These are phyloP conservation scores for Fusarium brevicatenulatum DNA, from an alignment of 2,329 filamentous ascomycete genomes.

Conservation along the genomic window DNA sequence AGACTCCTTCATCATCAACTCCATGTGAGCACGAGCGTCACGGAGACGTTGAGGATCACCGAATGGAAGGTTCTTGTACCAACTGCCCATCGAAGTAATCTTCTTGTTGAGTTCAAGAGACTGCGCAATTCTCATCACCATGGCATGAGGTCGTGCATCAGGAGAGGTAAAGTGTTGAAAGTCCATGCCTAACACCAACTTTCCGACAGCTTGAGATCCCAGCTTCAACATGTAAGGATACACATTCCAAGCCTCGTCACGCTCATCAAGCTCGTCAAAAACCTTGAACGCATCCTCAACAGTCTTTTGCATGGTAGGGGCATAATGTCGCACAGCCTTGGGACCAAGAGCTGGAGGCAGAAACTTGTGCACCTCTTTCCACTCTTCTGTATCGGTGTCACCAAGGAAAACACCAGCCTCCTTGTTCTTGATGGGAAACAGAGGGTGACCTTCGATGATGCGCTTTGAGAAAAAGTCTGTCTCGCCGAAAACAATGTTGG, in stretches of 20 bases:
- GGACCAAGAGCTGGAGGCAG: constrained; percentile 67
- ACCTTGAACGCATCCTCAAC: constrained; percentile 62
- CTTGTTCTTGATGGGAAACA: constrained; percentile 54
- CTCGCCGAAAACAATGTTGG: constrained; percentile 59
- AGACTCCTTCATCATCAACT: constrained; percentile 51
- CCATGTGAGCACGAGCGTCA: constrained; percentile 47
- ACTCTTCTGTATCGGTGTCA: constrained; percentile 63
- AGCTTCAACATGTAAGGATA: constrained; percentile 63
- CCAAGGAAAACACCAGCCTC: constrained; percentile 58
- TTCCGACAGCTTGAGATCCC: constrained; percentile 57
- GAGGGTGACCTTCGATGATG: constrained; percentile 61
- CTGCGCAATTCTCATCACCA: constrained; percentile 62
- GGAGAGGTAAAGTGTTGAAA: constrained; percentile 56
- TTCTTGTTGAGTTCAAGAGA: constrained; percentile 68
- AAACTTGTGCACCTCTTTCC: constrained; percentile 68
- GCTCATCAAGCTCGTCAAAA: constrained; percentile 61
- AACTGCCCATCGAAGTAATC: constrained; percentile 62
- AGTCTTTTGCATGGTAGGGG: constrained; percentile 66
- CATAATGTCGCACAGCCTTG: constrained; percentile 70
- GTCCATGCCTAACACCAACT: constrained; percentile 57
- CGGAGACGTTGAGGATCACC: constrained; percentile 62
- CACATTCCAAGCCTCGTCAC: constrained; percentile 59
- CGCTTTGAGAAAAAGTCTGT: constrained; percentile 64
- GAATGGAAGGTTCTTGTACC: constrained; percentile 67
- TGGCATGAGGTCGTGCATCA: constrained; percentile 60